phyloP scores from a whole-genome alignment of 2,329 filamentous ascomycete species.

The Chaetomium globosum region DNA sequence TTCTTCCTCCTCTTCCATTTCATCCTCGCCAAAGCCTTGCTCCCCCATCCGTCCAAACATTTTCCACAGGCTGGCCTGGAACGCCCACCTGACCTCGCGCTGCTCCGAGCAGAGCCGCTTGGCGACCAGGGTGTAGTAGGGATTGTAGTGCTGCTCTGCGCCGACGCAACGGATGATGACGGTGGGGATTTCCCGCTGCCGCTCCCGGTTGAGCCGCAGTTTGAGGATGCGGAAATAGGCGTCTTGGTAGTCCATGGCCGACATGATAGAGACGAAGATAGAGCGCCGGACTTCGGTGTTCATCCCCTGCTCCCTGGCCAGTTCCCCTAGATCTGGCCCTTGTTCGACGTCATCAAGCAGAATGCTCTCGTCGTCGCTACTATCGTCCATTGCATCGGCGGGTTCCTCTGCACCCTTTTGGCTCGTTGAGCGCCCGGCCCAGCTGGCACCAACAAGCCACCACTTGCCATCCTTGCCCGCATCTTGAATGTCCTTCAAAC shows the following conservation, averaged over 20 bases:
- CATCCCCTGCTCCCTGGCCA: slow-evolving; percentile 82
- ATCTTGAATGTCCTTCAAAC: slow-evolving; percentile 78
- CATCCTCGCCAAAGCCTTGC: slow-evolving; percentile 67
- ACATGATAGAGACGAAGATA: slow-evolving; percentile 93
- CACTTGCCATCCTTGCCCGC: slow-evolving; percentile 90
- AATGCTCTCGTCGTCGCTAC: slow-evolving; percentile 41
- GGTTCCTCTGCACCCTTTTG: slow-evolving; percentile 25
- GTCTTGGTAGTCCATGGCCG: slow-evolving; percentile 79
- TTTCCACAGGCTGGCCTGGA: slow-evolving; percentile 85
- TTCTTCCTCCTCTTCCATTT: slow-evolving; percentile 58
- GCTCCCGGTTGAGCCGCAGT: slow-evolving; percentile 80
- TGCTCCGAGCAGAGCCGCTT: slow-evolving; percentile 71
- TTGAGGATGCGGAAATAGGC: slow-evolving; percentile 79
- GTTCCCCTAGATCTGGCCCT: slow-evolving; percentile 68
- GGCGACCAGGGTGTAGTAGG: slow-evolving; percentile 88
- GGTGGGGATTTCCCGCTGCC: slow-evolving; percentile 82
- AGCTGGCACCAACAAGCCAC: slow-evolving; percentile 98
- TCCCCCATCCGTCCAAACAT: slow-evolving; percentile 86
- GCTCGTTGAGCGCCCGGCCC: slow-evolving; percentile 53
- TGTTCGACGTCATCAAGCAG: slow-evolving; percentile 48
- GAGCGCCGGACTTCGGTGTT: slow-evolving; percentile 82
- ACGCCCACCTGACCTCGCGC: slow-evolving; percentile 75
- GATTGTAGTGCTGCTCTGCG: slow-evolving; percentile 82
- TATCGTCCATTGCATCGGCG: slow-evolving; percentile 30
- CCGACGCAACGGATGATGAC: slow-evolving; percentile 87